phyloP scores from a whole-genome alignment of 2,329 filamentous ascomycete species.

The Monosporascus sp. region DNA sequence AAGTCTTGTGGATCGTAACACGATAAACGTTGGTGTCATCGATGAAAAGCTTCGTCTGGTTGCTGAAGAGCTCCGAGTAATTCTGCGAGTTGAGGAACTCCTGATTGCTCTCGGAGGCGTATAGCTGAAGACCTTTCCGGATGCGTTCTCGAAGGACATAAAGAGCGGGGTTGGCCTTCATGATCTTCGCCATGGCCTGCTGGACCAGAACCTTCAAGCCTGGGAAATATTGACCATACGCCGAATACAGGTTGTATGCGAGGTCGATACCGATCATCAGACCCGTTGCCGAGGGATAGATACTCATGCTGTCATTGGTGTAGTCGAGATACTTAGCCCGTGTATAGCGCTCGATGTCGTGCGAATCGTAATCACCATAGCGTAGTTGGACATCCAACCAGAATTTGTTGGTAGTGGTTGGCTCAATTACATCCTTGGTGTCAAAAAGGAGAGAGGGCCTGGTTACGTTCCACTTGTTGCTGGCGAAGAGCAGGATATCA shows the following conservation, averaged over 20 bases:
- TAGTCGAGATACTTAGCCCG: constrained; percentile 98
- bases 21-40: constrained; percentile 99
- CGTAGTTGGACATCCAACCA: constrained; percentile 96
- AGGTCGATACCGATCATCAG: constrained; percentile 97
- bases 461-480: constrained; percentile 98
- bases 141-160: constrained; percentile 98
- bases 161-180: constrained; percentile 97
- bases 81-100: constrained; percentile 99
- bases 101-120: constrained; percentile 97
- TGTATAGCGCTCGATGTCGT: constrained; percentile 97
- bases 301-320: constrained; percentile 97
- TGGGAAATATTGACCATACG: constrained; percentile 98
- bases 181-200: constrained; percentile 98
- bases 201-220: constrained; percentile 92
- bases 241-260: constrained; percentile 97
- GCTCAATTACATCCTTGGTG: constrained; percentile 90
- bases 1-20: constrained; percentile 99
- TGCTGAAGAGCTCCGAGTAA: constrained; percentile 98
- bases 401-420: constrained; percentile 97
- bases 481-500: constrained; percentile 93
- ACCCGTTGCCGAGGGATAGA: constrained; percentile 94
- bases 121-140: constrained; percentile 93
- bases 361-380: constrained; percentile 97
- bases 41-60: constrained; percentile 97
- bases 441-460: constrained; percentile 90